Evolutionary conservation across 2,329 filamentous ascomycete species (phyloP).

Genomic region (Ophidiomyces ophidiicola): DNA sequence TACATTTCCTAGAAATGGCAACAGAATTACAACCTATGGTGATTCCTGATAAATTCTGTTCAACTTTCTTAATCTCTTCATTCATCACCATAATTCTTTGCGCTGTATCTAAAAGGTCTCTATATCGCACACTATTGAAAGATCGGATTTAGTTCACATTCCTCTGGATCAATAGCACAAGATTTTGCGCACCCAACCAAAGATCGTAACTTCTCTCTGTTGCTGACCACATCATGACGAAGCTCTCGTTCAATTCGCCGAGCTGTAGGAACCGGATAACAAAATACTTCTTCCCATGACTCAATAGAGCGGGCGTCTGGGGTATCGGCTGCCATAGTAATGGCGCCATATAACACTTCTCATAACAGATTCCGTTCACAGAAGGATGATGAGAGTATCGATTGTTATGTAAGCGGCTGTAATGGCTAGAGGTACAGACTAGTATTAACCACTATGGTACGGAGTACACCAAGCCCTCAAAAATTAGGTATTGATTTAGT

Average conservation of each 20-base stretch:
- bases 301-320: constrained; percentile 46
- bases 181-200: constrained; percentile 48
- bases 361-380: not conserved
- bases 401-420: no score
- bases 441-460: no score
- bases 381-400: no score
- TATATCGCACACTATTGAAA: constrained; percentile 54
- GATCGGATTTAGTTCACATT: not conserved
- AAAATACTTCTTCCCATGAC: constrained; percentile 56
- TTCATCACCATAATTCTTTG: constrained; percentile 92
- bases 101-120: constrained; percentile 79
- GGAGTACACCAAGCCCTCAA: no score
- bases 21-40: constrained; percentile 64
- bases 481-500: no score
- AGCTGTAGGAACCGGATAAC: constrained; percentile 51
- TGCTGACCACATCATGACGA: constrained; percentile 48
- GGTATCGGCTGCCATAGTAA: constrained; percentile 46
- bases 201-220: constrained; percentile 53
- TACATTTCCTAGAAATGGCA: constrained; percentile 54
- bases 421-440: no score
- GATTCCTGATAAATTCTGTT: constrained; percentile 58
- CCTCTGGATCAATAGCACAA: not conserved
- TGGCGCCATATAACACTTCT: not conserved
- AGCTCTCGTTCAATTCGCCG: constrained; percentile 53
- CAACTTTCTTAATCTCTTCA: constrained; percentile 59